Evolutionary conservation across 2,329 filamentous ascomycete genomes (phyloP).

Genomic region (Colletotrichum cordylinicola): DNA sequence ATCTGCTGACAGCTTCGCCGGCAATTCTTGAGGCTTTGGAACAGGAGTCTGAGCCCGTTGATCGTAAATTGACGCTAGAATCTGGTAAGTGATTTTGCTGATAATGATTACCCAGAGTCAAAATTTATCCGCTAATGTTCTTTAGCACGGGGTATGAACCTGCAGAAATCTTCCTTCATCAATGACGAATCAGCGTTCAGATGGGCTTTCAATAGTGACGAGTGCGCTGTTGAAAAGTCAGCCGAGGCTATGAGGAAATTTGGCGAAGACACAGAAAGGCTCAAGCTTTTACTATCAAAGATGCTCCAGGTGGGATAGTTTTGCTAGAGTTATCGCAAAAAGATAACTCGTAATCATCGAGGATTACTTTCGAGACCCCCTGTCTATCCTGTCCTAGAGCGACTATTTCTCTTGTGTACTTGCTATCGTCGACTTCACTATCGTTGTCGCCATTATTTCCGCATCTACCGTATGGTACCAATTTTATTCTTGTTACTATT

Average conservation of each 20-base stretch:
- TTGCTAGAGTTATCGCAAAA: background rate
- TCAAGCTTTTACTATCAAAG: slow-evolving; percentile 69
- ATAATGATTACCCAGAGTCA: background rate
- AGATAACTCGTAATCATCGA: background rate
- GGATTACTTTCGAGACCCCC: accelerated
- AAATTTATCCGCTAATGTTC: background rate
- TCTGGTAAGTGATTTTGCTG: background rate
- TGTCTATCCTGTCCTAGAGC: background rate
- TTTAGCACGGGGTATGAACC: background rate
- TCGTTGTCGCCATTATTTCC: too few relatives aligned
- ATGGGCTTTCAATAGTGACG: slow-evolving; percentile 82
- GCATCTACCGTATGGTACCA: background rate
- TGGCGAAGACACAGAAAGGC: slow-evolving; percentile 74
- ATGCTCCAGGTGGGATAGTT: background rate
- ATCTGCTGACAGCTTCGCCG: background rate
- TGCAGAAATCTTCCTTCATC: slow-evolving; percentile 72
- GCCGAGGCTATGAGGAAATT: slow-evolving; percentile 83
- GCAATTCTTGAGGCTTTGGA: background rate
- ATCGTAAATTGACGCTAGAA: background rate
- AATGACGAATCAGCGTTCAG: slow-evolving; percentile 75
- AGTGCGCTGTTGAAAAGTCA: slow-evolving; percentile 82
- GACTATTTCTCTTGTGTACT: background rate
- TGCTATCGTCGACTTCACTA: background rate
- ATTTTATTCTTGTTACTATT: accelerated
- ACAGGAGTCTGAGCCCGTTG: background rate